A percentile compares a stretch with the other conserved stretches of the same genome.
These are phyloP conservation scores for Globisporangium splendens DNA, from an alignment of 352 stramenopile species.

Conservation along the genomic window DNA sequence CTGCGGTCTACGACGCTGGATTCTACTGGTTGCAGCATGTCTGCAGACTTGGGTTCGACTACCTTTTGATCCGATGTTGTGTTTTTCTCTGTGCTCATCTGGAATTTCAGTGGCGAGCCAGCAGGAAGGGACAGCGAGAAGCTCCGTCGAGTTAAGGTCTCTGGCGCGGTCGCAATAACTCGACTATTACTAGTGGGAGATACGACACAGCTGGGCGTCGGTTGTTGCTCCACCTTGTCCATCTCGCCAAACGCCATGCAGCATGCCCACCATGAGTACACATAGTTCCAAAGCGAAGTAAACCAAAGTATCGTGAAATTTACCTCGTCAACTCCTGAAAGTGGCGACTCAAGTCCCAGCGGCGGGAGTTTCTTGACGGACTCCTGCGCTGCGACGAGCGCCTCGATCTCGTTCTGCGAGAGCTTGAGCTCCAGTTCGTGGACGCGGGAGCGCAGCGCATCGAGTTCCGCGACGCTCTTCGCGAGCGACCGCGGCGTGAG, in stretches of 20 bases:
- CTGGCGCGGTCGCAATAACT: too few relatives aligned
- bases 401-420: slow-evolving; percentile 44
- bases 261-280: too few relatives aligned
- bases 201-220: too few relatives aligned
- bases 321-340: not conserved
- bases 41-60: slow-evolving; percentile 2
- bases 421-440: slow-evolving; percentile 52
- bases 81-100: too few relatives aligned
- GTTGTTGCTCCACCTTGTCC: too few relatives aligned
- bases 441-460: slow-evolving; percentile 42
- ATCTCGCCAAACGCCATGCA: too few relatives aligned
- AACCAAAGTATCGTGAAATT: too few relatives aligned
- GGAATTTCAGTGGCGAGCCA: too few relatives aligned
- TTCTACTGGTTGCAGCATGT: not conserved
- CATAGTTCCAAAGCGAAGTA: too few relatives aligned
- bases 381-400: slow-evolving; percentile 23
- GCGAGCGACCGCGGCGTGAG: slow-evolving; percentile 57
- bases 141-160: too few relatives aligned
- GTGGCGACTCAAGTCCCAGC: slow-evolving; percentile 12
- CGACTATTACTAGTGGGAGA: too few relatives aligned
- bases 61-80: not conserved
- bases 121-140: too few relatives aligned
- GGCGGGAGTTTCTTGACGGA: slow-evolving; percentile 43
- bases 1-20: not conserved
- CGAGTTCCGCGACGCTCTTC: slow-evolving; percentile 50